Percentiles rank a stretch among this genome's conserved stretches.
Conservation (phyloP, 2,329 filamentous ascomycete genomes). For the Ceratocystis eucalypticola region DNA sequence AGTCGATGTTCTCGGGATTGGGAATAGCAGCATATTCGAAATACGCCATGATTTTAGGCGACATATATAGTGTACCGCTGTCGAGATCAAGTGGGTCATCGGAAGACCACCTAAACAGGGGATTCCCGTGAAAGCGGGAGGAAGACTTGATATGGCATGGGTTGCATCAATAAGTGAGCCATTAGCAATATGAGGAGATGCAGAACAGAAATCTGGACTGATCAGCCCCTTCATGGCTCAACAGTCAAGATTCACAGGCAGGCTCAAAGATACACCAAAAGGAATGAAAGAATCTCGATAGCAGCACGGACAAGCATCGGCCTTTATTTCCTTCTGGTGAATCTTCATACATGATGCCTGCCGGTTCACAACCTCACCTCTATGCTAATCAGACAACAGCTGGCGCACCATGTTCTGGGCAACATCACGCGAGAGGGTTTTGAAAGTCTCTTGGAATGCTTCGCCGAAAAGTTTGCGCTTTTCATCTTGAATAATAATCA, state of each 20-base stretch:
- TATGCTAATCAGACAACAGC: conserved; percentile 11
- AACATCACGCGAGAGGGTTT: conserved; percentile 10
- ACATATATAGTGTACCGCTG: neutral
- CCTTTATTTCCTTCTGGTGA: neutral
- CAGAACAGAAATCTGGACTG: too few species aligned
- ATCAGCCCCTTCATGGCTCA: too few species aligned
- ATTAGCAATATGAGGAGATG: too few species aligned
- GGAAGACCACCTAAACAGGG: neutral
- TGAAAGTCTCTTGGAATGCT: conserved; percentile 62
- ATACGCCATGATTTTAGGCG: neutral
- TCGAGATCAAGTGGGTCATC: neutral
- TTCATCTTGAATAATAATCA: conserved; percentile 62
- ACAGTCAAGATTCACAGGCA: too few species aligned
- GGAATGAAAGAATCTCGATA: too few species aligned
- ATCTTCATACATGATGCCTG: neutral
- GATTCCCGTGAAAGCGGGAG: neutral
- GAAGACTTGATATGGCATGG: neutral
- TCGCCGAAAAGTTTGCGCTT: conserved; percentile 67
- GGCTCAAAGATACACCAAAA: too few species aligned
- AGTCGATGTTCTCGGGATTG: too few species aligned
- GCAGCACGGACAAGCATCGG: neutral
- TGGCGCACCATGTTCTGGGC: conserved; percentile 15
- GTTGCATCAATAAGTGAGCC: too few species aligned
- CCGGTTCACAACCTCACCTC: neutral
- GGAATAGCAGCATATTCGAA: too few species aligned